A percentile compares a stretch with the other conserved stretches of the same genome.
Evolutionary conservation across 768 basidiomycete genomes (phyloP).

Genomic region (Rhizopogon vulgaris): DNA sequence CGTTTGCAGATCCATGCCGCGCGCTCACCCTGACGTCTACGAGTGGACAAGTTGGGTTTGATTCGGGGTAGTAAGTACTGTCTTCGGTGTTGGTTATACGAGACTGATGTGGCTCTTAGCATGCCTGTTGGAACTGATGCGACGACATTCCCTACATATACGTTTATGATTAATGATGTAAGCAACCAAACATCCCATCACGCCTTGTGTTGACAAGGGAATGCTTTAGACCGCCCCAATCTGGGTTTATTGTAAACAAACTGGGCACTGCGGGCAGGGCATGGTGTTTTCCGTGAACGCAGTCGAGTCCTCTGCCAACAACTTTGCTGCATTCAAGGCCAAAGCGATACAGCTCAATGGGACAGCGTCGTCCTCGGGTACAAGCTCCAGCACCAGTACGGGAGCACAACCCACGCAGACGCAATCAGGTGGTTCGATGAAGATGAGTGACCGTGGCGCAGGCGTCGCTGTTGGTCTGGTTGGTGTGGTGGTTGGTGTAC

Average conservation of each 20-base stretch:
- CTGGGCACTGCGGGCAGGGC: conserved; percentile 45
- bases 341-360: conserved; percentile 40
- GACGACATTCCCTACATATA: conserved; percentile 46
- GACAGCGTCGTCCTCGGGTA: conserved; percentile 7
- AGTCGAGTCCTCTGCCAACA: conserved; percentile 42
- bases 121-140: conserved; percentile 40
- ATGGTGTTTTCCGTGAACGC: conserved; percentile 61
- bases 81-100: background rate
- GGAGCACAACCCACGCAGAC: conserved; percentile 13
- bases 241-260: conserved; percentile 51
- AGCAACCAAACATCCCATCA: background rate
- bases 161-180: conserved; percentile 49
- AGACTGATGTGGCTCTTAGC: conserved; percentile 18
- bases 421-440: conserved; percentile 8
- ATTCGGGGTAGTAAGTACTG: conserved; percentile 40
- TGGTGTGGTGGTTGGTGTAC: conserved; percentile 14
- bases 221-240: conserved; percentile 40
- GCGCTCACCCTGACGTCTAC: conserved; percentile 38
- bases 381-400: conserved; percentile 14
- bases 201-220: background rate
- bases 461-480: conserved; percentile 19
- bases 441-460: conserved; percentile 14
- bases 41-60: conserved; percentile 38
- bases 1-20: conserved; percentile 30
- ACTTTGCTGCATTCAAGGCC: conserved; percentile 46